These are phyloP conservation scores for Monosporascus cannonballus DNA, from an alignment of 2,329 filamentous ascomycete species.

Conservation along the genomic window DNA sequence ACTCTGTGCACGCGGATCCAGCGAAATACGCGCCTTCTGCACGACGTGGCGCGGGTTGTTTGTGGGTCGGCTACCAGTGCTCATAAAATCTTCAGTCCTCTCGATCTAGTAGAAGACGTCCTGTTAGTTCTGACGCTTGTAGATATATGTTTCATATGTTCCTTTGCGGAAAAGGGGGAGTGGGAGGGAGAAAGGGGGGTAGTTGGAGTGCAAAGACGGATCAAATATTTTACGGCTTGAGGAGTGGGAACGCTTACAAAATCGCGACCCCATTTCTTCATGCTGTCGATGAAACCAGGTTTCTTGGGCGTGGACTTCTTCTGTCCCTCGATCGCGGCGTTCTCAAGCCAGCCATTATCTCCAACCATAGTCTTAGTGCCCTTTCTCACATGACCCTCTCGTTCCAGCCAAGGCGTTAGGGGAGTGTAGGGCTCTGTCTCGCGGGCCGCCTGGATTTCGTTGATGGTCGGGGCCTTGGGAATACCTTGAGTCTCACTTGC, in stretches of 20 bases:
- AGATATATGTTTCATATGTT: too few relatives aligned
- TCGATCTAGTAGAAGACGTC: not conserved
- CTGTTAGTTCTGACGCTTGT: not conserved
- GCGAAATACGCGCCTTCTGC: slow-evolving; percentile 39
- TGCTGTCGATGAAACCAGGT: slow-evolving; percentile 15
- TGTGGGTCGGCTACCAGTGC: not conserved
- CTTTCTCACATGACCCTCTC: slow-evolving; percentile 20
- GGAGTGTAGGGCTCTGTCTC: slow-evolving; percentile 17
- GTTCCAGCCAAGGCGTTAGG: slow-evolving; percentile 22
- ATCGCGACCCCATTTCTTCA: slow-evolving; percentile 45
- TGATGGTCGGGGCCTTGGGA: slow-evolving; percentile 5
- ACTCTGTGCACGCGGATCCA: slow-evolving; percentile 50
- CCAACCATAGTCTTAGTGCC: slow-evolving; percentile 49
- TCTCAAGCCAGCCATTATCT: slow-evolving; percentile 50
- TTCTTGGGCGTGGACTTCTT: slow-evolving; percentile 15
- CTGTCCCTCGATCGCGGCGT: slow-evolving; percentile 15
- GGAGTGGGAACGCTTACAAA: slow-evolving; percentile 34
- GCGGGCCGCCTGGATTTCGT: not conserved
- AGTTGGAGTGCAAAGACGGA: too few relatives aligned
- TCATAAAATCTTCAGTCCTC: not conserved
- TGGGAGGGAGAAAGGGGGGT: too few relatives aligned
- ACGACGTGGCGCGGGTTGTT: not conserved
- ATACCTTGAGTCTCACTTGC: not conserved
- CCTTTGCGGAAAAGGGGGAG: too few relatives aligned
- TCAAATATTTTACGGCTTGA: not conserved